A percentile compares a stretch with the other conserved stretches of the same genome.
phyloP scores from a whole-genome alignment of 2,329 filamentous ascomycete species.

The Pezizomycotina sp. region DNA sequence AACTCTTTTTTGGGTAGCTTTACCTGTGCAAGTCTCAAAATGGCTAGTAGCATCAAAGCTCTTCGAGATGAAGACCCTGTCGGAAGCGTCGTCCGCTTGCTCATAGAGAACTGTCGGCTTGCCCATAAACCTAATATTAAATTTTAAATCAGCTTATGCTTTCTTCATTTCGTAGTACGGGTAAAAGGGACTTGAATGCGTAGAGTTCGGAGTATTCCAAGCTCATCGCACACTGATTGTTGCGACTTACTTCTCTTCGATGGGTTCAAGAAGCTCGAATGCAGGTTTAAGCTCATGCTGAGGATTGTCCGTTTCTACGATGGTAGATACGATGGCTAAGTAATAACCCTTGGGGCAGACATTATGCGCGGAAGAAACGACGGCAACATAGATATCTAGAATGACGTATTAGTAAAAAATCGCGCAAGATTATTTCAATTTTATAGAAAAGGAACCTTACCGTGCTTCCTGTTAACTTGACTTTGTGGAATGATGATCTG shows the following conservation, averaged over 20 bases:
- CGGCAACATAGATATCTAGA: conserved; percentile 85
- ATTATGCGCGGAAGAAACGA: conserved; percentile 89
- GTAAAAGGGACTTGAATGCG: neutral
- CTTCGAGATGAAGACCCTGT: conserved; percentile 95
- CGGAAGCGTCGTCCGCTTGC: conserved; percentile 65
- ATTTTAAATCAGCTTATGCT: neutral
- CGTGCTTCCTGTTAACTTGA: conserved; percentile 90
- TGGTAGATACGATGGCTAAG: conserved; percentile 94
- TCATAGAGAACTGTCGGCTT: conserved; percentile 80
- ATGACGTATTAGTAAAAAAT: conserved; percentile 11
- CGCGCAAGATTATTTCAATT: neutral
- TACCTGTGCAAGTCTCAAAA: conserved; percentile 73
- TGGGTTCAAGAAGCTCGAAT: conserved; percentile 76
- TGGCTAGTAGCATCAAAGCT: conserved; percentile 96
- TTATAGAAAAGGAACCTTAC: conserved; percentile 36
- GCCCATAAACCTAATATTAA: conserved; percentile 10
- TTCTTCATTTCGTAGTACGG: neutral
- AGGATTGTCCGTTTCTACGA: conserved; percentile 86
- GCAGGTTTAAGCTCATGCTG: conserved; percentile 88
- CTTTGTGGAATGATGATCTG: conserved; percentile 97
- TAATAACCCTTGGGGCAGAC: conserved; percentile 99
- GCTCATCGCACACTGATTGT: too few relatives aligned
- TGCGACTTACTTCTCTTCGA: conserved; percentile 73
- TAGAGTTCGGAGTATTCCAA: neutral
- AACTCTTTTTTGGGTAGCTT: conserved; percentile 18